Evolutionary conservation across 495 filamentous ascomycete genomes (phyloP), one percentile per base, ranked within the genome.

Genomic region (Glutinoglossum americanum): DNA sequence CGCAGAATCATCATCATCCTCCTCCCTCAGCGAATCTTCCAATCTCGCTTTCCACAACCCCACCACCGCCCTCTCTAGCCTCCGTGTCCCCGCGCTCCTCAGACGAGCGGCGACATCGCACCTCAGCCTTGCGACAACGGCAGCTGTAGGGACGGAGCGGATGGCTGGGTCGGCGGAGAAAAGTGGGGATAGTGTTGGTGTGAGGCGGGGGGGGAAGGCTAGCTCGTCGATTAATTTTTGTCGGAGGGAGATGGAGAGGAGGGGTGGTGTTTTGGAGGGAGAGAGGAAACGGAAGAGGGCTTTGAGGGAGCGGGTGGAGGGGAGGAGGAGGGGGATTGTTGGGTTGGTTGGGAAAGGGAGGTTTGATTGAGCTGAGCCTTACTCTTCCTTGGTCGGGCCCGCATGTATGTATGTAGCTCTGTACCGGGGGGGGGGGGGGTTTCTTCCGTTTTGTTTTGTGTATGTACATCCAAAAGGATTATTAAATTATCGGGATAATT

Each of bases 1-100:
- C 54, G 73, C 75, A 62, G 70, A 74, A 3, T 33, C 30, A n/a
- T n/a, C n/a, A n/a, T n/a, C 30, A 33, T 9, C 30, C 30, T 82
- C 79, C 58, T 67, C 76, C 60, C 72, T 76, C 13, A 67, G 75
- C 44, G 69, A 39, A 35, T 45, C 59, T 19, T 45, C 30, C 1
- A 54, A 58, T 23, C 60, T 68, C 48, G 69, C 69, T 30, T 71
- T 70, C 62, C 64, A 68, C 23, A 63, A 67, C 1, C 56, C 63
- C n/a, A 19, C 65, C 3, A 33, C 48, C 8, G 49, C 57, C 27
- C 3, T 25, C 49, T 1, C 25, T 17, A 17, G 49, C 15, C 19
- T 53, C 49, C 49, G 49, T 1, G 49, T 30, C 49, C 49, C 49
- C 23, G 25, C 49, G 23, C 49, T 53, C 15, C 49, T 32, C 2